Evolutionary conservation across 2,329 filamentous ascomycete species (phyloP).

Genomic region (Paraphaeosphaeria sporulosa): DNA sequence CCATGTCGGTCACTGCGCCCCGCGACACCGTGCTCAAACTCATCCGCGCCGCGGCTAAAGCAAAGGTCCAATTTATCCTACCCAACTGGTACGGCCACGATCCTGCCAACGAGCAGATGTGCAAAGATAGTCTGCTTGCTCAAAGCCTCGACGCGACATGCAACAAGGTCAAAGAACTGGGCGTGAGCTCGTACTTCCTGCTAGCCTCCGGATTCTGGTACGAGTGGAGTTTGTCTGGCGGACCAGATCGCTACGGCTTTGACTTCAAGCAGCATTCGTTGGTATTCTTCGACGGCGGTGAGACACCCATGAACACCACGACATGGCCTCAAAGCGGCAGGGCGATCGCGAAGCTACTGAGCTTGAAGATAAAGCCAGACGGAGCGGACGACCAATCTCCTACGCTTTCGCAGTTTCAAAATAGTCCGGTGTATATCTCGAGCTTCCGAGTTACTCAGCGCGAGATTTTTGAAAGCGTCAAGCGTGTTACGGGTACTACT

Average conservation of each 20-base stretch:
- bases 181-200: constrained; percentile 18
- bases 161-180: constrained; percentile 28
- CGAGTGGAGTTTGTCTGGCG: constrained; percentile 20
- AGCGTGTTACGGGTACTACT: constrained; percentile 42
- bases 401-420: constrained; percentile 31
- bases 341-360: constrained; percentile 43
- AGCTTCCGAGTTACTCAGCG: constrained; percentile 48
- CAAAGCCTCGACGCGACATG: neutral
- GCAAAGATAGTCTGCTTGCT: constrained; percentile 7
- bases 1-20: constrained; percentile 34
- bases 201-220: constrained; percentile 43
- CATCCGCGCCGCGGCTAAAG: constrained; percentile 40
- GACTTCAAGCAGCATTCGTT: constrained; percentile 17
- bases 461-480: constrained; percentile 47
- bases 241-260: constrained; percentile 35
- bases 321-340: constrained; percentile 43
- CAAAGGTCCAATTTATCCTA: constrained; percentile 45
- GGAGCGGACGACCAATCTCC: constrained; percentile 21
- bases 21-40: constrained; percentile 34
- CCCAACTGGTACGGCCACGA: constrained; percentile 47
- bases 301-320: constrained; percentile 38
- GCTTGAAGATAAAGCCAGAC: constrained; percentile 34
- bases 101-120: constrained; percentile 21
- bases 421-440: constrained; percentile 45
- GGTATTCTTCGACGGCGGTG: constrained; percentile 21